phyloP scores from a whole-genome alignment of 2,329 filamentous ascomycete species.

The Aspergillus japonicus region DNA sequence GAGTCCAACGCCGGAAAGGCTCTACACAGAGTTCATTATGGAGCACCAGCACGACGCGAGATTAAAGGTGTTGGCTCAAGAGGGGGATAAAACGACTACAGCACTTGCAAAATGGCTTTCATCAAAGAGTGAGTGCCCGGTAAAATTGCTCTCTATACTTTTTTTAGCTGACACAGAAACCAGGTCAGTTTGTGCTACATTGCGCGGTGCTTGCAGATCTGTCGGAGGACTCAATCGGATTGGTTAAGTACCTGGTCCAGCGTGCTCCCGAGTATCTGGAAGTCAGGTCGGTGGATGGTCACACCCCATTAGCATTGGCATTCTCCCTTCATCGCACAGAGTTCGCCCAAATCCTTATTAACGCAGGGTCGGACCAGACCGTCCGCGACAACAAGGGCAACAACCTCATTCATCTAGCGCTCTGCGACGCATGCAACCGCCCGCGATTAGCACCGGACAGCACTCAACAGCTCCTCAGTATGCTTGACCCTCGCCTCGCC shows the following conservation, averaged over 20 bases:
- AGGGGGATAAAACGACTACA: conserved; percentile 22
- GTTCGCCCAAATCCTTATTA: conserved; percentile 59
- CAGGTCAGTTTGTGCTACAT: conserved; percentile 59
- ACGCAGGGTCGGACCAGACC: conserved; percentile 68
- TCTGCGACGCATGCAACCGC: conserved; percentile 29
- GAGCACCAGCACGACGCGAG: conserved; percentile 60
- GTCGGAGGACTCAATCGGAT: conserved; percentile 46
- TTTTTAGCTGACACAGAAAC: not conserved
- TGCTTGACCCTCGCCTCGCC: conserved; percentile 55
- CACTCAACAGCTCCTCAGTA: conserved; percentile 61
- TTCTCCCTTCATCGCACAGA: conserved; percentile 47
- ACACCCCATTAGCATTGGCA: conserved; percentile 68
- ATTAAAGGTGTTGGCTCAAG: conserved; percentile 60
- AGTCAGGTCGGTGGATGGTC: conserved; percentile 46
- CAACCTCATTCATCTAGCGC: conserved; percentile 67
- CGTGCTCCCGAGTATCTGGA: conserved; percentile 63
- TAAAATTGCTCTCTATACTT: not conserved
- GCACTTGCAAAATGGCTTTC: conserved; percentile 32
- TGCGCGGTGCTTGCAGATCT: conserved; percentile 56
- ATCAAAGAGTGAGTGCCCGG: conserved; percentile 50
- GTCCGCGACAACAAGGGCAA: conserved; percentile 59
- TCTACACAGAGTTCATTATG: conserved; percentile 69
- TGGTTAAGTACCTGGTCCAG: conserved; percentile 67
- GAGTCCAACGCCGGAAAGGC: conserved; percentile 65
- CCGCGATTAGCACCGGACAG: conserved; percentile 34